phyloP scores from a whole-genome alignment of 1,139 yeast genomes.

The Meyerozyma carpophila region DNA sequence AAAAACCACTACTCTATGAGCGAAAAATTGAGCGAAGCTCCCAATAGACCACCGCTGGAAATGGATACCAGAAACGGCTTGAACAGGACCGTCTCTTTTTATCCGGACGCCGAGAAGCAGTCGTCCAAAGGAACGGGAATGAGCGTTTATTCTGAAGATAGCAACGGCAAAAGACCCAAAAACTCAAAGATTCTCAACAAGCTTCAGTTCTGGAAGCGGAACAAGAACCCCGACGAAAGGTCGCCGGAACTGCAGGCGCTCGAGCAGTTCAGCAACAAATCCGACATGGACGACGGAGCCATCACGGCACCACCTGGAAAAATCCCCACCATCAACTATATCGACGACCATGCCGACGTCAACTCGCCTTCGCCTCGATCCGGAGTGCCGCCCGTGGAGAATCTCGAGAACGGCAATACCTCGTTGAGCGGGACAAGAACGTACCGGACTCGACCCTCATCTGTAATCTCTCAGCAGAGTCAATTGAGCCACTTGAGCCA shows the following conservation, averaged over 20 bases:
- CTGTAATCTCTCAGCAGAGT: conserved; percentile 62
- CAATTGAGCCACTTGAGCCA: conserved; percentile 53
- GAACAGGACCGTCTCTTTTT: conserved; percentile 30
- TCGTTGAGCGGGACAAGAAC: neutral
- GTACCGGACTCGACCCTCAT: conserved; percentile 49
- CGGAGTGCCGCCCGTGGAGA: neutral
- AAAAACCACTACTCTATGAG: neutral
- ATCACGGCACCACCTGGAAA: neutral
- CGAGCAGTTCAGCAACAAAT: neutral
- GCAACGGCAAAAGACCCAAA: conserved; percentile 13
- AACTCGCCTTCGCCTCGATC: neutral
- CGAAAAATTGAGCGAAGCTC: neutral
- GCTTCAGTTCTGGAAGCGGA: conserved; percentile 38
- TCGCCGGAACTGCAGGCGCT: neutral
- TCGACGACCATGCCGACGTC: neutral
- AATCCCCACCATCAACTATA: neutral
- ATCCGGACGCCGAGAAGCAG: conserved; percentile 23
- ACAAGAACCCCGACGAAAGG: conserved; percentile 2
- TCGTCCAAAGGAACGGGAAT: conserved; percentile 9
- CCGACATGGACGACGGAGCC: neutral
- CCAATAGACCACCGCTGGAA: neutral
- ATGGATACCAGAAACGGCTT: conserved; percentile 2
- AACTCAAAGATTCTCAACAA: conserved; percentile 26
- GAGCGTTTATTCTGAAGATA: conserved; percentile 2
- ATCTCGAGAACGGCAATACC: neutral